Conservation (phyloP, 164 flowering plant genomes). For the Magnolia kwangsiensis region DNA sequence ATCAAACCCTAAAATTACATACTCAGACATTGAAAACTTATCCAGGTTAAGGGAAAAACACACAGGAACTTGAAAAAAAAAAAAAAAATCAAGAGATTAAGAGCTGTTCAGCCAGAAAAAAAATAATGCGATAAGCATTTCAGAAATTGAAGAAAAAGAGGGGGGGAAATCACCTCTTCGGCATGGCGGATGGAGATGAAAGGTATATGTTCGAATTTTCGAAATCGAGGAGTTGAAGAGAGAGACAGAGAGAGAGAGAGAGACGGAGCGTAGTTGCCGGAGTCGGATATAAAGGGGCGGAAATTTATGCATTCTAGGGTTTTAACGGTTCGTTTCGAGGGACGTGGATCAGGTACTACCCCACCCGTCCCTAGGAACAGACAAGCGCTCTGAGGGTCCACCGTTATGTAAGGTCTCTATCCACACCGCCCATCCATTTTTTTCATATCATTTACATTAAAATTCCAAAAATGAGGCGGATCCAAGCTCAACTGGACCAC, state of each 20-base stretch:
- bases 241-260: not conserved
- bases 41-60: not conserved
- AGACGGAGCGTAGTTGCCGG: constrained; percentile 3
- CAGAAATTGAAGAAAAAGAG: not conserved
- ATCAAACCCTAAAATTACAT: not conserved
- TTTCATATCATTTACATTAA: no score
- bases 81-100: not conserved
- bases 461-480: no score
- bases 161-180: constrained; percentile 25
- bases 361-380: no score
- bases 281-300: not conserved
- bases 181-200: constrained; percentile 19
- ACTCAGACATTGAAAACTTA: not conserved
- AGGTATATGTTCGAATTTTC: not conserved
- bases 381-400: no score
- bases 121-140: not conserved
- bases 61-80: not conserved
- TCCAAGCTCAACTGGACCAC: no score
- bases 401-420: no score
- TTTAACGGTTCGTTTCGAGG: not conserved
- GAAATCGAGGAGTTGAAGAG: not conserved
- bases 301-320: constrained; percentile 1
- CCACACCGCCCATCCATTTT: no score
- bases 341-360: no score
- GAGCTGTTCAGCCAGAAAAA: not conserved